Percentiles rank a stretch among this genome's conserved stretches.
Conservation (phyloP, 2,329 filamentous ascomycete species). For the Tricladium varicosporioides region DNA sequence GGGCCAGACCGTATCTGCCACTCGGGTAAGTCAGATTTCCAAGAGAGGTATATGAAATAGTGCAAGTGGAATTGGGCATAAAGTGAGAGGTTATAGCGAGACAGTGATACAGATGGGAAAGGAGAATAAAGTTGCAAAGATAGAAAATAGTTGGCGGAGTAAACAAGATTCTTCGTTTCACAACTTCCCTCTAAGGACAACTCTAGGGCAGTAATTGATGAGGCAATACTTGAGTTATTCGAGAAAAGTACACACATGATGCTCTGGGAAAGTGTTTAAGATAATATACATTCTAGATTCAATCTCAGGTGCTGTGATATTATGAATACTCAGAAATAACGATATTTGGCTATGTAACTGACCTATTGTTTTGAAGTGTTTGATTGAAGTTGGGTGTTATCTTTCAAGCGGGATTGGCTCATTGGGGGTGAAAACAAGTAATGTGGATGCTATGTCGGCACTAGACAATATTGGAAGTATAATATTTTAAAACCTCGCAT, state of each 20-base stretch:
- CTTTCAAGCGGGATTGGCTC: too few relatives aligned
- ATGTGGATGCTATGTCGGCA: too few relatives aligned
- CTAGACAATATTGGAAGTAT: too few relatives aligned
- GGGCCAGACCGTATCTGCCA: conserved; percentile 10
- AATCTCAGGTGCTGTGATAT: too few relatives aligned
- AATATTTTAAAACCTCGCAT: too few relatives aligned
- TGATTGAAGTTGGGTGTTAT: too few relatives aligned
- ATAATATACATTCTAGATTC: too few relatives aligned
- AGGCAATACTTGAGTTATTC: conserved; percentile 32
- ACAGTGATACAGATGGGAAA: not conserved
- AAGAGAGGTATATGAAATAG: not conserved
- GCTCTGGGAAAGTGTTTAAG: conserved; percentile 17
- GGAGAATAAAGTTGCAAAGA: conserved; percentile 5
- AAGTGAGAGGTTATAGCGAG: not conserved
- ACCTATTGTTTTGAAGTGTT: too few relatives aligned
- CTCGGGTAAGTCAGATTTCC: not conserved
- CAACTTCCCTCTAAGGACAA: conserved; percentile 19
- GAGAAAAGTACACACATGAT: conserved; percentile 26
- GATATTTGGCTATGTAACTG: too few relatives aligned
- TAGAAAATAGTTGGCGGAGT: conserved; percentile 25
- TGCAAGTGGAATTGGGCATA: not conserved
- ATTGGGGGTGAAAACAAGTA: too few relatives aligned
- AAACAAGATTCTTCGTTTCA: conserved; percentile 26
- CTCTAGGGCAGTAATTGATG: conserved; percentile 18
- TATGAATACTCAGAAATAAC: too few relatives aligned